Base-by-base conservation (phyloP, 2,329 filamentous ascomycete species). In the Botryotinia narcissicola region DNA sequence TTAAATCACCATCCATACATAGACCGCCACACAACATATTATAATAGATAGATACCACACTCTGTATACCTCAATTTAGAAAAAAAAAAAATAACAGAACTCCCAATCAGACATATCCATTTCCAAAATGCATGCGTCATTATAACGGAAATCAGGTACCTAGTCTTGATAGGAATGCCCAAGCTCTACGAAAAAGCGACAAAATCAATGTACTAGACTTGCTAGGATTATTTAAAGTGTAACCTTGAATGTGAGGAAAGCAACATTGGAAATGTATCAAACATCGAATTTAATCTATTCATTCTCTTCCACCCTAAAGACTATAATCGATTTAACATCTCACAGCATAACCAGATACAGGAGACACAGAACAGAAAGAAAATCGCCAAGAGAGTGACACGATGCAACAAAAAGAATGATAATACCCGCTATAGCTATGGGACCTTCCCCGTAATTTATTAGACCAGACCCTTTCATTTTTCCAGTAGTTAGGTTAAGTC, bases 401-500 rank as follows among this genome's bases (percentile, higher is more conserved):
- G 35, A 54, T 18, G 35, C 12, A 25, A 61, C 37, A 20, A n/a
- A 54, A 54, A 66, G 48, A 54, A 54, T 20, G 9, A 40, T 32
- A 32, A 67, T 29, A 40, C 22, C 46, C 46, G 64, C 46, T 54
- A 51, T 54, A 54, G 64, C 46, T 67, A 54, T 67, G 37, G 46
- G 64, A 29, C 64, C 35, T 40, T 35, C 35, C 32, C 46, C 35
- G 51, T 37, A 67, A 54, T 67, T 67, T 67, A 67, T 54, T 54
- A 67, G 16, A 67, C 46, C 35, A 67, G 64, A 54, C 64, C 46
- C 32, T 29, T 67, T 32, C 46, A 67, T 67, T 48, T 67, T 40
- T 67, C 46, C 64, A 67, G 22, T 67, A 40, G 16, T 54, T 25
- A 54, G 25, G 32, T 29, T 12, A 25, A 67, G 37, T 67, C 32